These are phyloP conservation scores for Capillidium heterosporum DNA, from an alignment of 371 early-diverging fungal species.

Conservation along the genomic window DNA sequence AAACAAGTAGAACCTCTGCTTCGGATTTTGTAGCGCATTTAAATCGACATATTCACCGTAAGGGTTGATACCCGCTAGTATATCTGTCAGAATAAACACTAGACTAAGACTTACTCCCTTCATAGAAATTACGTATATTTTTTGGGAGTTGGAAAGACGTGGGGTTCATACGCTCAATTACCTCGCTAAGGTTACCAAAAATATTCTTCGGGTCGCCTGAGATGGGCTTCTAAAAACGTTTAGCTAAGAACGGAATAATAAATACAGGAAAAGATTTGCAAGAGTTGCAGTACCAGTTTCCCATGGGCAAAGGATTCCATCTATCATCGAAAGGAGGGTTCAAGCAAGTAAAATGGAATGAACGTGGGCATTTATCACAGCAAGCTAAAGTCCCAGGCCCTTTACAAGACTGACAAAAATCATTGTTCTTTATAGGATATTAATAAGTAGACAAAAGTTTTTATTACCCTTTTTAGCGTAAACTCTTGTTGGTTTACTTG, in stretches of 20 bases:
- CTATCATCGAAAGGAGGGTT: constrained; percentile 39
- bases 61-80: not conserved
- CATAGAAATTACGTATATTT: constrained; percentile 17
- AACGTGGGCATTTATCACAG: constrained; percentile 53
- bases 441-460: not conserved
- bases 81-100: not conserved
- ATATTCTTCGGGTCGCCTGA: constrained; percentile 3
- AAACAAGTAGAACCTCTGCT: not conserved
- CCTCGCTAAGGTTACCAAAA: constrained; percentile 15
- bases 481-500: not conserved
- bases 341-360: constrained; percentile 51
- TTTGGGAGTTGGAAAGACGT: constrained; percentile 17
- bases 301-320: constrained; percentile 22
- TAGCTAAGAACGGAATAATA: not conserved
- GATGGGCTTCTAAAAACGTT: not conserved
- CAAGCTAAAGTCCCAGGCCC: constrained; percentile 43
- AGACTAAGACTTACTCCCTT: constrained; percentile 11
- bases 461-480: not conserved
- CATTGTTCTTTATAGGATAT: constrained; percentile 22
- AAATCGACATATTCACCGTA: constrained; percentile 1
- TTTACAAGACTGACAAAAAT: constrained; percentile 42
- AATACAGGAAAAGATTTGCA: constrained; percentile 21
- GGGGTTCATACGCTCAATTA: constrained; percentile 18
- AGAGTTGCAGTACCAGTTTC: constrained; percentile 43
- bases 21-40: not conserved